Evolutionary conservation across 1,284 basidiomycete species (phyloP).

Genomic region (Irpex sp.): DNA sequence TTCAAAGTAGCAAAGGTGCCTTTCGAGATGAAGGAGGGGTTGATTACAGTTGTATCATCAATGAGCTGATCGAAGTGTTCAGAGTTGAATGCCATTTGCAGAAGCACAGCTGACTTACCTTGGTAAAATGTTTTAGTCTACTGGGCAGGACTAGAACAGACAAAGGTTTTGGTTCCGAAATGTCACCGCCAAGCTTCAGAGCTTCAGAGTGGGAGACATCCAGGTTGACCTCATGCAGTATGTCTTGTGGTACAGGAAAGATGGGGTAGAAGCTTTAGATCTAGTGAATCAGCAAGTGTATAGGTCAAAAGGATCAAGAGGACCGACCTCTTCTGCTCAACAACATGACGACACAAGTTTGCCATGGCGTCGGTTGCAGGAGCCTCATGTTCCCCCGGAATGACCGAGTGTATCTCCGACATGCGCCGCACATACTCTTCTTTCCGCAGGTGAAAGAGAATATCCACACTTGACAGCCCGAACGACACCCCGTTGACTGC

Average conservation of each 20-base stretch:
- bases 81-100: not conserved
- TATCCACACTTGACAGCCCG: conserved; percentile 78
- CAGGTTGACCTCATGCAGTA: conserved; percentile 79
- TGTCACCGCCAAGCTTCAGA: conserved; percentile 40
- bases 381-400: conserved; percentile 37
- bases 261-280: conserved; percentile 84
- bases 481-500: conserved; percentile 83
- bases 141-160: conserved; percentile 86
- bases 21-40: conserved; percentile 68
- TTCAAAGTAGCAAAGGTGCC: conserved; percentile 47
- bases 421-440: conserved; percentile 80
- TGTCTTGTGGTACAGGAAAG: conserved; percentile 79
- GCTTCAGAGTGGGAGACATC: conserved; percentile 75
- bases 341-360: conserved; percentile 73
- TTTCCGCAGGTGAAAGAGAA: conserved; percentile 83
- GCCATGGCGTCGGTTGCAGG: conserved; percentile 71
- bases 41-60: conserved; percentile 63
- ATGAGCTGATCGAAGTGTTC: conserved; percentile 45
- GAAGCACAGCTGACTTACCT: conserved; percentile 44
- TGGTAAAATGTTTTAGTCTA: conserved; percentile 81
- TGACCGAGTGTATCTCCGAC: conserved; percentile 56
- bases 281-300: too few species aligned
- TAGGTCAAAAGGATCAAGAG: not conserved
- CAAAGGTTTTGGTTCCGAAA: conserved; percentile 45
- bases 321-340: conserved; percentile 81